Conservation (phyloP, 2,329 filamentous ascomycete genomes). For the Endocalyx cinctus region DNA sequence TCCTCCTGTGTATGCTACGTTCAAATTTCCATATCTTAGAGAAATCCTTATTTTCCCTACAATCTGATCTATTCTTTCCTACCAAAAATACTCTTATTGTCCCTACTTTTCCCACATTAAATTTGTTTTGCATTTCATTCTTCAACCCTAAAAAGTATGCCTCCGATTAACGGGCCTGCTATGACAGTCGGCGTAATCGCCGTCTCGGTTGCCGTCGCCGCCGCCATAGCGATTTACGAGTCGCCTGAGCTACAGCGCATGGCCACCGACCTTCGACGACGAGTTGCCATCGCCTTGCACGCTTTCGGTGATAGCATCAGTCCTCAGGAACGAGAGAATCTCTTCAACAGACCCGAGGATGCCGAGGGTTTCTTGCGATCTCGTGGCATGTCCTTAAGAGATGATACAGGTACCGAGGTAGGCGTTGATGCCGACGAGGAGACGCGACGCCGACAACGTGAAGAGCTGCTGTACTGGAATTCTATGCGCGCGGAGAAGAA, state of each 20-base stretch:
- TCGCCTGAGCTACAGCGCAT: slow-evolving; percentile 59
- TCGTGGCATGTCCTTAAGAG: too few relatives aligned
- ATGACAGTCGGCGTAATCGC: slow-evolving; percentile 55
- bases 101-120: neutral
- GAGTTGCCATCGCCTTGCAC: slow-evolving; percentile 57
- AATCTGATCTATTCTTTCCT: neutral
- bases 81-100: neutral
- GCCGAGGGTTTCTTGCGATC: slow-evolving; percentile 59
- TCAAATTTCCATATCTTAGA: slow-evolving; percentile 1
- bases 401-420: slow-evolving; percentile 33
- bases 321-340: slow-evolving; percentile 44
- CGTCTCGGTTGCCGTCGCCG: slow-evolving; percentile 52
- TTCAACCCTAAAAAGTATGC: slow-evolving; percentile 36
- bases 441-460: slow-evolving; percentile 54
- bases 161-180: slow-evolving; percentile 50
- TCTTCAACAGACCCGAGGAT: slow-evolving; percentile 63
- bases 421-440: slow-evolving; percentile 61
- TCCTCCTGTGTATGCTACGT: too few relatives aligned
- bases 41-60: slow-evolving; percentile 1
- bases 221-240: slow-evolving; percentile 59
- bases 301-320: slow-evolving; percentile 54
- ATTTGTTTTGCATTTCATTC: slow-evolving; percentile 1
- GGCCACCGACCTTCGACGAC: slow-evolving; percentile 56
- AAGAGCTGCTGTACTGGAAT: slow-evolving; percentile 65
- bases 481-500: slow-evolving; percentile 46